Base-by-base conservation (phyloP, 352 stramenopile species). In the Pythium coloratum region DNA sequence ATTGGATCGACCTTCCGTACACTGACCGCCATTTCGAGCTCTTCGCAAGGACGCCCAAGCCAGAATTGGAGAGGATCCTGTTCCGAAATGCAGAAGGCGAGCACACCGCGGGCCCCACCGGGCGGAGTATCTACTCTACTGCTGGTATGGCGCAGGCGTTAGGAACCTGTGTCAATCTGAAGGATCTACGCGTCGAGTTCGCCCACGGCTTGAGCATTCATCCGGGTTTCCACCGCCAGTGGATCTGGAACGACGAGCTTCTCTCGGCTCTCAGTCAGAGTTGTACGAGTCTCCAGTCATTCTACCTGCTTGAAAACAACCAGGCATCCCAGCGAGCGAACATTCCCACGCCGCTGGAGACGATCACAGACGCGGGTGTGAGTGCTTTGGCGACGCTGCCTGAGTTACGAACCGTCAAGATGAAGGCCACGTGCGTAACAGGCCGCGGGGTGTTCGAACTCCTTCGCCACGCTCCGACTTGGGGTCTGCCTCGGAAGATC, bases 301-400 rank as follows among this genome's bases (percentile, higher is more conserved):
- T 69, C 34, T 49, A 24, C 13, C 28, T 70, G 40, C 49, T 54
- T 32, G 57, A 65, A 46, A 53, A 47, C n/a, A 56, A 69, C 33
- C 42, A 46, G 7, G 40, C 18, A 24, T 44, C 32, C 8, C 44
- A 46, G 3, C 33, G 12, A n/a, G 36, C 53, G 20, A 64, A 61
- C 38, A 70, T 70, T 49, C 64, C 64, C 6, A 70, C 57, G 10
- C 65, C 58, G 20, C 57, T 71, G 2, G 57, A 62, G 5, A 71
- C 65, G 18, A 62, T 71, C 57, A 66, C 57, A 4, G 65, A 71
- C n/a, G 34, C 32, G 1, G 65, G 57, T 6, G 26, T 71, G 36
- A 50, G 28, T 42, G 54, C 60, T 7, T 53, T 71, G 8, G 65
- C 57, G 2, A 26, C 3, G 12, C 24, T 71, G 3, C 58, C 50